Conservation (phyloP, 2,329 filamentous ascomycete genomes). For the Venturia asperata region DNA sequence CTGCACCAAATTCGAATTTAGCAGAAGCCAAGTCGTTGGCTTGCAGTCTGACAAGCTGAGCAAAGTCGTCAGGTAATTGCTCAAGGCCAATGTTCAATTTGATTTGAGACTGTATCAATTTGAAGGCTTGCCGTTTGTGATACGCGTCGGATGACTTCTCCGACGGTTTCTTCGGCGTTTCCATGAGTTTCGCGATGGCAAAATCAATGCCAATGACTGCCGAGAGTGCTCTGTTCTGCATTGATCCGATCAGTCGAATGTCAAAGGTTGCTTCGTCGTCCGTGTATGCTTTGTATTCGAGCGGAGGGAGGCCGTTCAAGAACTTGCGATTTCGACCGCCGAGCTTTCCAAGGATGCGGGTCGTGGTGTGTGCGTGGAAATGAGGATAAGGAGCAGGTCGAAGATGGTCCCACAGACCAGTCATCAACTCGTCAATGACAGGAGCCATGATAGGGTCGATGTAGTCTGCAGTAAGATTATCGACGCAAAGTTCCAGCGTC, state of each 20-base stretch:
- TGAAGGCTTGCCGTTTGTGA: conserved; percentile 90
- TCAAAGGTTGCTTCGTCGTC: conserved; percentile 87
- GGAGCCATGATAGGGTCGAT: conserved; percentile 98
- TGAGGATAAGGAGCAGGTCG: conserved; percentile 92
- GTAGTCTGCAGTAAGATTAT: conserved; percentile 96
- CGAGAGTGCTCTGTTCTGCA: conserved; percentile 81
- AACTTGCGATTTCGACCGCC: conserved; percentile 94
- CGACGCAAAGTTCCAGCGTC: conserved; percentile 92
- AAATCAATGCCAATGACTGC: conserved; percentile 79
- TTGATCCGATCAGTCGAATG: conserved; percentile 79
- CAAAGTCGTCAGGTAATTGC: conserved; percentile 80
- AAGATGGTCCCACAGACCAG: conserved; percentile 90
- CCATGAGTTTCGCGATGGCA: conserved; percentile 80
- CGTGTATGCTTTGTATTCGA: conserved; percentile 75
- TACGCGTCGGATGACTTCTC: conserved; percentile 65
- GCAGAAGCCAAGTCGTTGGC: conserved; percentile 73
- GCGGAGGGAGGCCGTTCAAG: conserved; percentile 78
- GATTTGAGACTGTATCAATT: conserved; percentile 78
- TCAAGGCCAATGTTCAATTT: conserved; percentile 88
- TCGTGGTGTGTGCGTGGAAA: conserved; percentile 95
- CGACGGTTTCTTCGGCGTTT: conserved; percentile 56
- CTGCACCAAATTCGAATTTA: conserved; percentile 63
- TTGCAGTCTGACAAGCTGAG: conserved; percentile 75
- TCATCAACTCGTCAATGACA: conserved; percentile 98
- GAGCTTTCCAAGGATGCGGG: conserved; percentile 93